Base-by-base conservation (phyloP, 164 flowering plant species). In the Hamamelis virginiana region DNA sequence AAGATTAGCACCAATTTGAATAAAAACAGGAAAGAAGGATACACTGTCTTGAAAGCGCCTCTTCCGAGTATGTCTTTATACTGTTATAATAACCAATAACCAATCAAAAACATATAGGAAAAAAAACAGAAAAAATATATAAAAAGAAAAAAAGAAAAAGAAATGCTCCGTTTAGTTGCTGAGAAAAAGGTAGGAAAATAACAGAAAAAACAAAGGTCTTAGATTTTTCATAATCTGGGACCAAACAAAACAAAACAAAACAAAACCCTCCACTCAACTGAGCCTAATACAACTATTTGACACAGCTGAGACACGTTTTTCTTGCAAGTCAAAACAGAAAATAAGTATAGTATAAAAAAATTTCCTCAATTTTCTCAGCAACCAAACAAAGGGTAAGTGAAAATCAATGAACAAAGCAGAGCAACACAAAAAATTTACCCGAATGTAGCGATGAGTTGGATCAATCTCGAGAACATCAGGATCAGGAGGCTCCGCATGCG, bases 31-130 rank as follows among this genome's bases (percentile, higher is more conserved):
- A 62, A 56, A 1, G 28, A 62, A 69, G 52, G 80, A 75, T 88
- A 86, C 88, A 83, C 88, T 53, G 82, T 82, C 72, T 88, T 88
- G 75, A 69, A 86, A 27, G 92, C 92, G 19, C 92, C 90, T 67
- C 75, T 84, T n/a, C 92, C 92, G 71, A 86, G 59, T 1, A 86
- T 73, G 22, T 88, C 90, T 44, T 64, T 75, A 60, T 78, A 88
- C 92, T 88, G 87, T 70, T 52, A 51, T 50, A 43, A n/a, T 15
- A 55, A 26, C 8, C 46, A 46, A 62, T 8, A 65, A 15, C 48
- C 67, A 48, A 19, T 47, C n/a, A 11, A 11, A 47, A 2, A 69
- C 22, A 64, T 3, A 69, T 22, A 63, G 59, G 44, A 5, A 43
- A 61, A 38, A 26, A 61, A 21, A 46, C 15, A 38, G 46, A 28